Evolutionary conservation across 2,329 filamentous ascomycete species (phyloP).

Genomic region (Coniella vitis): DNA sequence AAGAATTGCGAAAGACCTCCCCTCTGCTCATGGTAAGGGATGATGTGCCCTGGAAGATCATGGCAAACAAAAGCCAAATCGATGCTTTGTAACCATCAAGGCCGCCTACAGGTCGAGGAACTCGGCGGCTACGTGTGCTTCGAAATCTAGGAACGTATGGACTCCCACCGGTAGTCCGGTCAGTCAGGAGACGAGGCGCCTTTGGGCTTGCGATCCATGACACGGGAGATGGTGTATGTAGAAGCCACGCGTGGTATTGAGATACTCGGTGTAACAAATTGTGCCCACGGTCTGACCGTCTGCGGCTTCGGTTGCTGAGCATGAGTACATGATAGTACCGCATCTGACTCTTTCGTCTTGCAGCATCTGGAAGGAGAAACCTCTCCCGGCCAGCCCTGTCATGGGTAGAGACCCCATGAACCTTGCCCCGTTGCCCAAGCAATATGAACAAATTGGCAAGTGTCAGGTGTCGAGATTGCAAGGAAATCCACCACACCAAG

Average conservation of each 20-base stretch:
- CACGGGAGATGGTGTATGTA: no score
- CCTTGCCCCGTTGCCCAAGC: constrained; percentile 11
- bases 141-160: no score
- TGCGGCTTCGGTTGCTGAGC: constrained; percentile 3
- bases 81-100: no score
- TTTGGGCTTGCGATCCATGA: background rate
- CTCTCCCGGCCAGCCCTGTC: background rate
- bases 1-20: no score
- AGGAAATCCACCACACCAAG: background rate
- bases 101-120: background rate
- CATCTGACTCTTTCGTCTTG: background rate
- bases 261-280: background rate
- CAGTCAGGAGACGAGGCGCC: background rate
- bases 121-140: background rate
- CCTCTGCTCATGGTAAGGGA: no score
- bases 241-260: background rate
- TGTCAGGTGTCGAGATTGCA: constrained; percentile 13
- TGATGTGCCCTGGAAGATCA: no score
- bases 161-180: no score
- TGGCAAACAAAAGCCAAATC: no score
- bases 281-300: background rate
- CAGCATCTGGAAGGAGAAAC: constrained; percentile 2
- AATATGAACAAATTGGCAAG: constrained; percentile 12
- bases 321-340: background rate
- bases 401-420: constrained; percentile 6